phyloP scores from a whole-genome alignment of 257 asterid species.

The Solanum tacnaense region DNA sequence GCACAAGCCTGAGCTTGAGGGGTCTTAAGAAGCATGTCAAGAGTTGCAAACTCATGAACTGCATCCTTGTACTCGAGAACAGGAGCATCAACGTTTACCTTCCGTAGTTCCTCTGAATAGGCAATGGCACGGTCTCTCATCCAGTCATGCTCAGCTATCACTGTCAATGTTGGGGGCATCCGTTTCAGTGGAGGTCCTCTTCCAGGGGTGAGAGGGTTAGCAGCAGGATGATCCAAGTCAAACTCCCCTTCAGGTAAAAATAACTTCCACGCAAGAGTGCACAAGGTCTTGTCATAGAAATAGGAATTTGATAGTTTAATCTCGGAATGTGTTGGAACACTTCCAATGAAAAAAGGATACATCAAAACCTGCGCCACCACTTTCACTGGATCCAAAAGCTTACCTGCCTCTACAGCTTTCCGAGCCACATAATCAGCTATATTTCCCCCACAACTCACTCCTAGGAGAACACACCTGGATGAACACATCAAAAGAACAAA shows the following conservation, averaged over 20 bases:
- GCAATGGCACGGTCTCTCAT: slow-evolving; percentile 92
- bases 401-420: slow-evolving; percentile 75
- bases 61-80: slow-evolving; percentile 86
- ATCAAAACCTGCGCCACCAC: slow-evolving; percentile 89
- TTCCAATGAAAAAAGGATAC: slow-evolving; percentile 93
- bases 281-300: slow-evolving; percentile 83
- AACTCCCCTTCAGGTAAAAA: slow-evolving; percentile 63
- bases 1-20: slow-evolving; percentile 91
- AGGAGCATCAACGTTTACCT: slow-evolving; percentile 82
- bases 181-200: slow-evolving; percentile 59
- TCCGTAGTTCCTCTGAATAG: slow-evolving; percentile 78
- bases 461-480: slow-evolving; percentile 91
- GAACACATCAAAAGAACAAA: neutral
- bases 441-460: slow-evolving; percentile 93
- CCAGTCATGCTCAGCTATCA: slow-evolving; percentile 88
- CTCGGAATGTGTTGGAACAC: slow-evolving; percentile 77
- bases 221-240: slow-evolving; percentile 69
- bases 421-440: slow-evolving; percentile 73
- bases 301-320: slow-evolving; percentile 76
- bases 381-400: slow-evolving; percentile 75
- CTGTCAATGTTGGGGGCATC: slow-evolving; percentile 84
- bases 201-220: slow-evolving; percentile 56
- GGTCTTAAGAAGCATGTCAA: slow-evolving; percentile 72
- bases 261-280: slow-evolving; percentile 74
- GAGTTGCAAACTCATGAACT: slow-evolving; percentile 84